Base-by-base conservation (phyloP, 257 asterid genomes). In the Solanum pennellii region DNA sequence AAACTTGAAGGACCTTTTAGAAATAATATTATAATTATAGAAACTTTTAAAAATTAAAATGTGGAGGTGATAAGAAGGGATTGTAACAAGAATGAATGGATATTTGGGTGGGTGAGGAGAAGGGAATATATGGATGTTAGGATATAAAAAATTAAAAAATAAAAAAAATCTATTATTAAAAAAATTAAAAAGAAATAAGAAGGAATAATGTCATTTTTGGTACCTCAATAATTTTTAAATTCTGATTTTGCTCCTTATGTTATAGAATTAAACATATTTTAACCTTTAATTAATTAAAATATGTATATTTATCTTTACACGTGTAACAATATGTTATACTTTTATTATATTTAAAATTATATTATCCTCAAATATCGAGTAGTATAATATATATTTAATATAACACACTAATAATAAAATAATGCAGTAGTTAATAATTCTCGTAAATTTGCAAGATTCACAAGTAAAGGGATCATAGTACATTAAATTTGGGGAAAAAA, bases 61-160 rank as follows among this genome's bases (percentile, higher is more conserved):
- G 84, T 47, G 74, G 71, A 37, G 47, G 35, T 41, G 83, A 45
- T 29, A 52, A 37, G 41, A 68, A 56, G 87, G 66, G 82, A 45
- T 45, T 15, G 84, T n/a, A 65, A 23, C 62, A 65, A 59, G 84
- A 84, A 39, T 66, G 71, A 11, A 89, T 68, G 92, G 89, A 85
- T 47, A 80, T 80, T 79, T 56, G 82, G 77, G 45, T 84, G 87
- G 80, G 80, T 84, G 80, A 84, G 79, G 41, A 65, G 62, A 31
- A 71, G 87, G 83, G 87, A 85, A 85, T 86, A 88, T 89, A 91
- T 91, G 66, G 90, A 88, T 89, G 87, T 89, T 88, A 71, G 87
- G 85, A 79, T 80, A 82, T 66, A 33, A 25, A 25, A 77, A 44
- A 74, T 11, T 2, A 33, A 47, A 18, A 35, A 35, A 2, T 4